Evolutionary conservation across 2,329 filamentous ascomycete genomes (phyloP).

Genomic region (Aspergillus novofumigatus): DNA sequence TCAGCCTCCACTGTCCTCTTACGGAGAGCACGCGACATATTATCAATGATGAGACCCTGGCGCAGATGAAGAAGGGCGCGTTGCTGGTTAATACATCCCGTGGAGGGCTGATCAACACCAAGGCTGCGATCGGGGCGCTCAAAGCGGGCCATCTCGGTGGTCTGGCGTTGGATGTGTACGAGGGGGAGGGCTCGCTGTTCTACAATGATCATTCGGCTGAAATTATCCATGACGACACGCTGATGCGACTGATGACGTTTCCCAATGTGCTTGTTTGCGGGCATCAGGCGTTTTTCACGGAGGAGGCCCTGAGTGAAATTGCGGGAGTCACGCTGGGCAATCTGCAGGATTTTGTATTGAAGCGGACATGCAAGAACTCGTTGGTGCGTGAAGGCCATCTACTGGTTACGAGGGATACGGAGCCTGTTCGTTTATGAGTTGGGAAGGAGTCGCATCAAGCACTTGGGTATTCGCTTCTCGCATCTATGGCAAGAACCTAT

Average conservation of each 20-base stretch:
- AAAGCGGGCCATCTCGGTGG: conserved; percentile 59
- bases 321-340: conserved; percentile 58
- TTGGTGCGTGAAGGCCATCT: conserved; percentile 28
- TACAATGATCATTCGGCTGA: conserved; percentile 62
- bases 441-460: not conserved
- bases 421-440: conserved; percentile 27
- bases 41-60: conserved; percentile 53
- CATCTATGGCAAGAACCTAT: not conserved
- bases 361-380: conserved; percentile 26
- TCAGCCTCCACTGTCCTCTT: conserved; percentile 65
- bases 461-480: not conserved
- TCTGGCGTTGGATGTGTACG: conserved; percentile 65
- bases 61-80: conserved; percentile 55
- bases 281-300: conserved; percentile 67
- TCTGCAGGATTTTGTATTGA: conserved; percentile 36
- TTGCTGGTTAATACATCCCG: conserved; percentile 64
- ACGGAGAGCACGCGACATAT: conserved; percentile 57
- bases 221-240: conserved; percentile 62
- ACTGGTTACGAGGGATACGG: conserved; percentile 18
- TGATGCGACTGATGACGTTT: conserved; percentile 65
- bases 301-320: conserved; percentile 62
- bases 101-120: conserved; percentile 60
- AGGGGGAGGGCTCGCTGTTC: conserved; percentile 57
- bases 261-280: conserved; percentile 64
- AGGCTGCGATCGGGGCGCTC: conserved; percentile 56